Base-by-base conservation (phyloP, 495 filamentous ascomycete species). In the Glutinoglossum americanum region DNA sequence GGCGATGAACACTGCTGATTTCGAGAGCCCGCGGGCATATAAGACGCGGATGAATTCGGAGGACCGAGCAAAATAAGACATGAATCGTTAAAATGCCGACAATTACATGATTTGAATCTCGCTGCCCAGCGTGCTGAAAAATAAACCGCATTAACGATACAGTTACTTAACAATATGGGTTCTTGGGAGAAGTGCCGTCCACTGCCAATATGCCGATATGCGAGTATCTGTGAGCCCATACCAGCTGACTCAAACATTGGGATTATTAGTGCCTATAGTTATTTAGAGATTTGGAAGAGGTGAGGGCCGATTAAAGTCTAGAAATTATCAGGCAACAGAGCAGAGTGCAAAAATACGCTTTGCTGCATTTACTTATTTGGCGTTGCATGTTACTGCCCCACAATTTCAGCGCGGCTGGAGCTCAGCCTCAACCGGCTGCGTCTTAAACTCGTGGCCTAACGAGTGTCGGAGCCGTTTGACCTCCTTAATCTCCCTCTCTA, bases 1-100 rank as follows among this genome's bases (percentile, higher is more conserved):
- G 90, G 67, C 57, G 33, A 71, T 66, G 19, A 71, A 72, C 27
- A 74, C 75, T 61, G 73, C n/a, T 15, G 54, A 72, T 45, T 78
- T 80, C 58, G 87, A 95, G 70, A 92, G 80, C 67, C 92, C 89
- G 32, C 74, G 87, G 56, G 84, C 83, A 49, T 98, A 85, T 67
- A 98, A 98, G 74, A 83, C 67, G 32, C 70, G 86, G 59, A 80
- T 76, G 68, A 72, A 69, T 0, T 53, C 62, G 54, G 62, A 60
- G 26, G 71, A 71, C 11, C 49, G 30, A 32, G 23, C 1, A 9
- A 53, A 53, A 19, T 28, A 51, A 25, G 26, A 28, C 47, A 9
- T n/a, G 10, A 51, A n/a, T n/a, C n/a, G n/a, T n/a, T n/a, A n/a
- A n/a, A n/a, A n/a, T n/a, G 21, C 3, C 47, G 44, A 5, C 15